Base-by-base conservation (phyloP, 148 eudicot species). In the Vaccinium macrocarpon region DNA sequence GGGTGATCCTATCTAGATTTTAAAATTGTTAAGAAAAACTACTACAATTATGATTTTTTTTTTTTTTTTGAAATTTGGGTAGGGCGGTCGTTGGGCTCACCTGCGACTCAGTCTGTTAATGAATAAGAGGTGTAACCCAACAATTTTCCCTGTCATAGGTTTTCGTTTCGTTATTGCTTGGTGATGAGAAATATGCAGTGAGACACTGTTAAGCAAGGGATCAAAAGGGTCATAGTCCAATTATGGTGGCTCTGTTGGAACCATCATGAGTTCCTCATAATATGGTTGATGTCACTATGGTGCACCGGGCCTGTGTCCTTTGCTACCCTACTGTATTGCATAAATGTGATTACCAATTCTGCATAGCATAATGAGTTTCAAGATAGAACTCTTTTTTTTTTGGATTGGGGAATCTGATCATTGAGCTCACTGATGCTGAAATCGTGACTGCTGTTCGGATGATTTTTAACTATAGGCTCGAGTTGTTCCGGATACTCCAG, bases 401-500 rank as follows among this genome's bases (percentile, higher is more conserved):
- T 74, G 53, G 76, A 42, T 81, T 81, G 66, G 74, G 42, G 76
- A 50, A 29, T 8, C 38, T 68, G 29, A 79, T 85, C 50, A 18
- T 61, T 27, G 25, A 53, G 42, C n/a, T 11, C 19, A 59, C 42
- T 19, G 25, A 50, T 16, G 29, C 18, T 29, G 74, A 62, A 23
- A 48, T 49, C 50, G 42, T 64, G 57, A n/a, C 57, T 81, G 27
- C 6, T 81, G 77, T 18, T 64, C 16, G 46, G 29, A 2, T 51
- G 49, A 29, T 82, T 25, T 25, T 18, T 14, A 21, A 51, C 49
- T 59, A 76, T 89, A 97, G 98, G 89, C 99, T 81, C 88, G 98
- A 75, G 92, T 92, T 78, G 84, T 88, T 52, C 98, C 99, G 12
- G 95, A 93, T 86, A 85, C 94, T 70, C 83, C 79, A 0, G 87